Percentiles rank a stretch among this genome's conserved stretches.
Conservation (phyloP, 176 grass and related monocot genomes). For the Areca catechu region DNA sequence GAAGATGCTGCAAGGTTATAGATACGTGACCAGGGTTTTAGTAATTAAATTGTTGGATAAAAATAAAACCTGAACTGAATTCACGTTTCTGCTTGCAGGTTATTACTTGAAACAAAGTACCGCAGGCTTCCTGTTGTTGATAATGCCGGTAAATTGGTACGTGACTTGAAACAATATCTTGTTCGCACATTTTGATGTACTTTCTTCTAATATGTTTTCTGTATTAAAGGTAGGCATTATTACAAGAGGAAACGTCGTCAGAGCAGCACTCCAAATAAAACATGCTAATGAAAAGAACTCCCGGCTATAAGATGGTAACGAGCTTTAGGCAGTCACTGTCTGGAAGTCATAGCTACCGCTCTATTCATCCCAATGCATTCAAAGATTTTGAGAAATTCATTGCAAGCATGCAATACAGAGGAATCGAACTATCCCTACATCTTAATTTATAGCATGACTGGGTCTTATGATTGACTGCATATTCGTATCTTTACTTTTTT, state of each 20-base stretch:
- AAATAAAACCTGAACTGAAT: background rate
- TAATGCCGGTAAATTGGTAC: slow-evolving; percentile 54
- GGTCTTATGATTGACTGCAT: no score
- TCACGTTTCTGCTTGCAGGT: slow-evolving; percentile 12
- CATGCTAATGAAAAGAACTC: slow-evolving; percentile 19
- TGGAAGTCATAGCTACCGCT: no score
- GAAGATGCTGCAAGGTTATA: slow-evolving; percentile 76
- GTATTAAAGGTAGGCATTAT: slow-evolving; percentile 54
- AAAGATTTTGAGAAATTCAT: no score
- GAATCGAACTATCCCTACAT: no score
- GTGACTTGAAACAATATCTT: slow-evolving; percentile 1
- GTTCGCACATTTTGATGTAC: background rate
- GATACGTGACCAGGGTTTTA: no score
- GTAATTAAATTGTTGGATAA: no score
- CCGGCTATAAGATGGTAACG: slow-evolving; percentile 11
- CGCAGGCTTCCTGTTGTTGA: slow-evolving; percentile 59
- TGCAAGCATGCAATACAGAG: no score
- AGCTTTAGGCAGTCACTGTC: no score
- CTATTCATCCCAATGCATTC: no score
- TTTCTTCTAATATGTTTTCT: background rate
- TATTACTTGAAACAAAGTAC: slow-evolving; percentile 72
- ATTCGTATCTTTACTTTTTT: no score
- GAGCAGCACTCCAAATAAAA: slow-evolving; percentile 55
- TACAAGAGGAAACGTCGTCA: slow-evolving; percentile 69
- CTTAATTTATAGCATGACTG: no score